Percentiles rank a stretch among this genome's conserved stretches.
Evolutionary conservation across 139 green algal genomes (phyloP).

Genomic region (Pedinophyceae sp.): DNA sequence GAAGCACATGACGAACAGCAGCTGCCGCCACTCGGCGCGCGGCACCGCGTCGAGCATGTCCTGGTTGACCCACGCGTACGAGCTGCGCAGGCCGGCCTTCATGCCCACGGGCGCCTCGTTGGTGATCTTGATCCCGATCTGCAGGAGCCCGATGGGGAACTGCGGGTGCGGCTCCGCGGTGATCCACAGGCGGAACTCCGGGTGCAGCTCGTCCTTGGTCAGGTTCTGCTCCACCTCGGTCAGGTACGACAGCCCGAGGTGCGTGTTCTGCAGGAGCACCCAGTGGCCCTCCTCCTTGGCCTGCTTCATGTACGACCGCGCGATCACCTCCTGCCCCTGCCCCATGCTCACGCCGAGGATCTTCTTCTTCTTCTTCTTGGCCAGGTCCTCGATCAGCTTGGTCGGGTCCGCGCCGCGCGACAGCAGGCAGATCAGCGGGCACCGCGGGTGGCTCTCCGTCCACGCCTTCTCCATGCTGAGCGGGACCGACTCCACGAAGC

Average conservation of each 20-base stretch:
- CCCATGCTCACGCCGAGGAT: constrained; percentile 80
- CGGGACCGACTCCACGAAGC: constrained; percentile 70
- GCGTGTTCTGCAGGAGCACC: constrained; percentile 94
- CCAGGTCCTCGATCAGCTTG: constrained; percentile 82
- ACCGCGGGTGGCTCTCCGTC: constrained; percentile 38
- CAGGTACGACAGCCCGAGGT: constrained; percentile 79
- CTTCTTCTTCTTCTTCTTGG: constrained; percentile 86
- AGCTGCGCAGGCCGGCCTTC: constrained; percentile 65
- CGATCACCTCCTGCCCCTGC: constrained; percentile 81
- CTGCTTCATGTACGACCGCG: constrained; percentile 69
- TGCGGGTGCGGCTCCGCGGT: constrained; percentile 75
- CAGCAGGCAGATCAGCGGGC: constrained; percentile 86
- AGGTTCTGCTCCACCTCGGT: constrained; percentile 76
- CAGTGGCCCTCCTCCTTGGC: constrained; percentile 74
- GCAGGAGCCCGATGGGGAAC: constrained; percentile 87
- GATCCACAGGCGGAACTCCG: constrained; percentile 83
- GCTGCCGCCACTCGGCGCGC: constrained; percentile 69
- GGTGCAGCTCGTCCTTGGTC: constrained; percentile 39
- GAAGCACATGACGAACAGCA: constrained; percentile 86
- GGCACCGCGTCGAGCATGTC: constrained; percentile 67
- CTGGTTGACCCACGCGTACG: constrained; percentile 75
- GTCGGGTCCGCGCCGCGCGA: constrained; percentile 78
- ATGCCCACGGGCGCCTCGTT: constrained; percentile 87
- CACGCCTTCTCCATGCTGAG: constrained; percentile 72
- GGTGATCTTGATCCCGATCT: constrained; percentile 51